Conservation (phyloP, 2,329 filamentous ascomycete genomes). For the Pseudocercospora pini-densiflorae region DNA sequence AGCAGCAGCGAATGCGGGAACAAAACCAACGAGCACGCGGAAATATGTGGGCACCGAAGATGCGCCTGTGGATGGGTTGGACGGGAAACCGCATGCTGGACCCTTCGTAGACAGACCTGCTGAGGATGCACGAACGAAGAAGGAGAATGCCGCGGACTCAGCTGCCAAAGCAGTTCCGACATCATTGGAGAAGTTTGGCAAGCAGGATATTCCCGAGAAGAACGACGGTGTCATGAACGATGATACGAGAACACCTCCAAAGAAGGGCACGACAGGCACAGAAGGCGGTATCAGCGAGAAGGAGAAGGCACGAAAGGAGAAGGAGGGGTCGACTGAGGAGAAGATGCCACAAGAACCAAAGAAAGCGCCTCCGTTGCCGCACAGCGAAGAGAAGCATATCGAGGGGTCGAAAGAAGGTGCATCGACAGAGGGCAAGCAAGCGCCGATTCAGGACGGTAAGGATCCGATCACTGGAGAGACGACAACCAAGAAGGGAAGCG, state of each 20-base stretch:
- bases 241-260: constrained; percentile 73
- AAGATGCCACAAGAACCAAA: constrained; percentile 80
- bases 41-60: constrained; percentile 67
- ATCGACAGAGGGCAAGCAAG: constrained; percentile 31
- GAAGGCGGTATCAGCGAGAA: constrained; percentile 90
- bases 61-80: constrained; percentile 87
- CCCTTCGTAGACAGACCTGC: constrained; percentile 68
- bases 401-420: constrained; percentile 37
- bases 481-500: constrained; percentile 38
- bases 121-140: constrained; percentile 31
- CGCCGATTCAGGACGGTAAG: constrained; percentile 42
- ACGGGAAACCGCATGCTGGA: constrained; percentile 90
- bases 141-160: constrained; percentile 37
- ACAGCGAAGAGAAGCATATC: constrained; percentile 77
- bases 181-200: constrained; percentile 38
- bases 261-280: constrained; percentile 84
- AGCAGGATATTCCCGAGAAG: constrained; percentile 54
- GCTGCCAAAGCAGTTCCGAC: constrained; percentile 40
- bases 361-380: constrained; percentile 79
- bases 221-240: constrained; percentile 93
- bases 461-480: constrained; percentile 32
- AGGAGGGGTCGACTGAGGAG: constrained; percentile 69
- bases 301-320: constrained; percentile 72
- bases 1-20: constrained; percentile 31
- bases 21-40: constrained; percentile 37